Percentiles rank a stretch among this genome's conserved stretches.
Evolutionary conservation across 2,329 filamentous ascomycete species (phyloP).

Genomic region (Xylaria arbuscula): DNA sequence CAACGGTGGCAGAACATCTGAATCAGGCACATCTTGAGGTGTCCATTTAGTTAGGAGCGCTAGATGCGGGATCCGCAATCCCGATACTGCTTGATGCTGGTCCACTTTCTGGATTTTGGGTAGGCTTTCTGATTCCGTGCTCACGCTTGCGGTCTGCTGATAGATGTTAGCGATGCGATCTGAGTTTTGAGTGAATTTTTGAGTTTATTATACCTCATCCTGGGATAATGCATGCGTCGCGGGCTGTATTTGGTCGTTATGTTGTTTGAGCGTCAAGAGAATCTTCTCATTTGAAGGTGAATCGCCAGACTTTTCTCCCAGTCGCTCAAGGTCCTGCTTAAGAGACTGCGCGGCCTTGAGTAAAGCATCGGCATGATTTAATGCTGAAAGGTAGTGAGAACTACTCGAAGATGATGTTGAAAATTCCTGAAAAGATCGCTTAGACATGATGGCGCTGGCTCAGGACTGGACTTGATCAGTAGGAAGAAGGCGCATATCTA

Average conservation of each 20-base stretch:
- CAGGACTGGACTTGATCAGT: not conserved
- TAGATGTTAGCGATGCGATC: constrained; percentile 27
- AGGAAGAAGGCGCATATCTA: no score
- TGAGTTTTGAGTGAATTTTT: not conserved
- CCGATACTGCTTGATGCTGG: constrained; percentile 13
- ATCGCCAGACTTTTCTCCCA: constrained; percentile 34
- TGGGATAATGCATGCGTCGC: constrained; percentile 38
- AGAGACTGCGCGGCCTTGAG: constrained; percentile 54
- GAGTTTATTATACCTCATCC: constrained; percentile 39
- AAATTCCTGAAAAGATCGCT: constrained; percentile 51
- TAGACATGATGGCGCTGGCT: constrained; percentile 51
- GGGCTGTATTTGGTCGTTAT: constrained; percentile 44
- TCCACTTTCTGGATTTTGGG: constrained; percentile 45
- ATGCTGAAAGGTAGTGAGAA: constrained; percentile 38
- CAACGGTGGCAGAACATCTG: constrained; percentile 62
- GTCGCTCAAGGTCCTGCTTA: constrained; percentile 47
- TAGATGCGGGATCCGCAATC: constrained; percentile 41
- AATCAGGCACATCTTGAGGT: constrained; percentile 58
- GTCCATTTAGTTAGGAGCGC: constrained; percentile 60
- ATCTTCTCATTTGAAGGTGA: constrained; percentile 35
- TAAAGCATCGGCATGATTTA: constrained; percentile 54
- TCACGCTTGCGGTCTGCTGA: constrained; percentile 20
- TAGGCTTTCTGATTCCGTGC: constrained; percentile 27
- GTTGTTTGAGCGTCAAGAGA: constrained; percentile 38
- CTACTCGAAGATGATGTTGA: constrained; percentile 30